These are phyloP conservation scores for Hypomyces rosellus DNA, from an alignment of 2,329 filamentous ascomycete species.

Conservation along the genomic window DNA sequence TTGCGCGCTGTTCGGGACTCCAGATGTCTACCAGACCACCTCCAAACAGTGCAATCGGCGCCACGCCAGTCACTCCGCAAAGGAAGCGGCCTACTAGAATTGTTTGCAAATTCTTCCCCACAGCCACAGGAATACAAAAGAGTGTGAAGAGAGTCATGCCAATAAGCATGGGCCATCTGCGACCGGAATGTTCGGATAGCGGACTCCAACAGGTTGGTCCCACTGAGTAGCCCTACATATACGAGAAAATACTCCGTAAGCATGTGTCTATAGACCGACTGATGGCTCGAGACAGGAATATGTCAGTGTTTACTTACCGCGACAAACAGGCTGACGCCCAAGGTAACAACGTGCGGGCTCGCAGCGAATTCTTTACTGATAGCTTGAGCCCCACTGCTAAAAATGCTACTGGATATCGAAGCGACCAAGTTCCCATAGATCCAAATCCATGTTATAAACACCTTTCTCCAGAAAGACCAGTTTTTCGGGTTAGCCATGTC, in stretches of 20 bases:
- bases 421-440: slow-evolving; percentile 4
- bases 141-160: slow-evolving; percentile 7
- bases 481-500: slow-evolving; percentile 5
- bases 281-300: neutral
- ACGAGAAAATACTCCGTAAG: neutral
- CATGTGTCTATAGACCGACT: neutral
- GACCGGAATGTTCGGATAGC: slow-evolving; percentile 58
- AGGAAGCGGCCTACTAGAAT: slow-evolving; percentile 7
- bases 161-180: slow-evolving; percentile 23
- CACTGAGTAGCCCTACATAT: slow-evolving; percentile 21
- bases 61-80: slow-evolving; percentile 4
- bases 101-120: slow-evolving; percentile 5
- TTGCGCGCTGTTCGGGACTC: slow-evolving; percentile 7
- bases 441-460: slow-evolving; percentile 8
- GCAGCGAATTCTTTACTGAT: slow-evolving; percentile 8
- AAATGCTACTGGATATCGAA: slow-evolving; percentile 6
- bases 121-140: slow-evolving; percentile 7
- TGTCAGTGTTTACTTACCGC: neutral
- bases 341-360: slow-evolving; percentile 4
- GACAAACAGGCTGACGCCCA: slow-evolving; percentile 7
- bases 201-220: slow-evolving; percentile 53
- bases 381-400: slow-evolving; percentile 9
- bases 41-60: slow-evolving; percentile 6
- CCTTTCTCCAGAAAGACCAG: neutral
- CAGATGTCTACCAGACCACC: slow-evolving; percentile 8